phyloP scores from a whole-genome alignment of 352 stramenopile genomes.

The Phytophthora idaei region DNA sequence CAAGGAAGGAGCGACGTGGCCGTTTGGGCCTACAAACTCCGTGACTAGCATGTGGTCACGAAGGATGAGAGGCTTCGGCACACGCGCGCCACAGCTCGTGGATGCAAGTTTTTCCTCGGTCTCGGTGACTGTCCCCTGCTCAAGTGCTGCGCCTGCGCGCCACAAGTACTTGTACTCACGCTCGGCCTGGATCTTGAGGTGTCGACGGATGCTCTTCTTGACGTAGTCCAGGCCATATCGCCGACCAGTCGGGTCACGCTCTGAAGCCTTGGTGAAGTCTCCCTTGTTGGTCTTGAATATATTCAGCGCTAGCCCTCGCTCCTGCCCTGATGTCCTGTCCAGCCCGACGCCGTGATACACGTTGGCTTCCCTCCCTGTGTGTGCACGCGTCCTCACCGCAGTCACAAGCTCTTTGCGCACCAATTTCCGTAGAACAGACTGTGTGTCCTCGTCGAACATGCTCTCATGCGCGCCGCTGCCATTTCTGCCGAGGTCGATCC shows the following conservation, averaged over 20 bases:
- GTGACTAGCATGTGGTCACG: constrained; percentile 63
- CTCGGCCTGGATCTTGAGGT: constrained; percentile 61
- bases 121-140: constrained; percentile 9
- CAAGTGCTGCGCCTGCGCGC: constrained; percentile 32
- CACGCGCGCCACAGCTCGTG: constrained; percentile 33
- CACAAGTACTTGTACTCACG: constrained; percentile 53
- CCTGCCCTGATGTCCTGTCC: constrained; percentile 24
- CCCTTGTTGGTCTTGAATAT: constrained; percentile 71
- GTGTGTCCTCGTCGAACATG: constrained; percentile 60
- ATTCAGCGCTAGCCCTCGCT: constrained; percentile 54
- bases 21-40: constrained; percentile 52
- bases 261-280: constrained; percentile 53
- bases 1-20: constrained; percentile 39
- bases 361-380: constrained; percentile 52
- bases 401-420: constrained; percentile 45
- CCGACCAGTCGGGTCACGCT: constrained; percentile 57
- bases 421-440: constrained; percentile 53
- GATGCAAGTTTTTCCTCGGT: constrained; percentile 12
- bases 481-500: constrained; percentile 36
- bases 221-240: constrained; percentile 59
- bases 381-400: constrained; percentile 47
- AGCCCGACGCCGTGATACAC: constrained; percentile 56
- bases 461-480: constrained; percentile 44
- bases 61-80: constrained; percentile 45
- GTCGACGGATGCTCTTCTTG: constrained; percentile 62